Evolutionary conservation across 2,329 filamentous ascomycete species (phyloP).

Genomic region (Fusarium pseudonygamai): DNA sequence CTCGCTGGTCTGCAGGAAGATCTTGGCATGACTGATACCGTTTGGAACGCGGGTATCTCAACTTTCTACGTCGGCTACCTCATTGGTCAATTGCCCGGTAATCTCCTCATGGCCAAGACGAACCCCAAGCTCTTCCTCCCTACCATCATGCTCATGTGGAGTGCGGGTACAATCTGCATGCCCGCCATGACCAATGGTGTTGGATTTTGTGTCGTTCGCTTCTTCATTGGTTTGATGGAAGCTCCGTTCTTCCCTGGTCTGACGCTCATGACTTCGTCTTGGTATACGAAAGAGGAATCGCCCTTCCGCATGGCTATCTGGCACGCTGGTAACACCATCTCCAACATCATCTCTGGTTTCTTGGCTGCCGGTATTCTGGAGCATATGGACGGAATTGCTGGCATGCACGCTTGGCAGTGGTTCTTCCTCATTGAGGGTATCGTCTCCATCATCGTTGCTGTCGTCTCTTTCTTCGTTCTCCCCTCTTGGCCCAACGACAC

Average conservation of each 20-base stretch:
- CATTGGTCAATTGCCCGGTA: conserved; percentile 57
- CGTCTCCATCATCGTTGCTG: conserved; percentile 46
- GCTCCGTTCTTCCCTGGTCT: conserved; percentile 54
- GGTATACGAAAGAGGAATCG: conserved; percentile 57
- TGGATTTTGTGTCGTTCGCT: conserved; percentile 45
- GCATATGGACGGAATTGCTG: conserved; percentile 52
- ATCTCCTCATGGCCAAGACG: conserved; percentile 55
- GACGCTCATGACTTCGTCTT: conserved; percentile 51
- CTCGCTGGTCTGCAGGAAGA: conserved; percentile 51
- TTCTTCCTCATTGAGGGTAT: conserved; percentile 52
- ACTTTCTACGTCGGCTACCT: conserved; percentile 59
- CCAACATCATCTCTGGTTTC: conserved; percentile 56
- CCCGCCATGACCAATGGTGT: conserved; percentile 47
- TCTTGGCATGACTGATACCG: conserved; percentile 47
- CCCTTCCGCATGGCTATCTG: conserved; percentile 57
- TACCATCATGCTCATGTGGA: conserved; percentile 54
- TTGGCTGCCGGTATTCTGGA: conserved; percentile 55
- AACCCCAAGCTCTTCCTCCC: conserved; percentile 50
- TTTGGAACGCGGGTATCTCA: conserved; percentile 54
- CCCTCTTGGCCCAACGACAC: conserved; percentile 47
- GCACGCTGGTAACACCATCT: conserved; percentile 58
- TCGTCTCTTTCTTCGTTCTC: conserved; percentile 48
- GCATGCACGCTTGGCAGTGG: conserved; percentile 54
- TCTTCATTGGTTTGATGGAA: conserved; percentile 47
- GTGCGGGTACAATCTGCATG: conserved; percentile 56